These are phyloP conservation scores for Plectranthus barbatus DNA, from an alignment of 257 asterid species.

Conservation along the genomic window DNA sequence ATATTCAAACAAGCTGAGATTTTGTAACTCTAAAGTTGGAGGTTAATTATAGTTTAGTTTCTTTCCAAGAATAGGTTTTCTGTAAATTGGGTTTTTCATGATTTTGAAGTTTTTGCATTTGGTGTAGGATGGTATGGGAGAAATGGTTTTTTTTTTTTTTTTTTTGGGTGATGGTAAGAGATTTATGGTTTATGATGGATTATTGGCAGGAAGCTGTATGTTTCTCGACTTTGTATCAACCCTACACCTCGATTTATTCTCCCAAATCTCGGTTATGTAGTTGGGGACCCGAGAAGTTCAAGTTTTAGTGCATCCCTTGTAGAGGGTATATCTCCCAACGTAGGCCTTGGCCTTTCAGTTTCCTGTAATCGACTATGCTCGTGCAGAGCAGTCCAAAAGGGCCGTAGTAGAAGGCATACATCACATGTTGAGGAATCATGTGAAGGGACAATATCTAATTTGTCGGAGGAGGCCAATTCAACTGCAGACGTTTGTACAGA, in stretches of 20 bases:
- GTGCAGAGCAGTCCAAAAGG: slow-evolving; percentile 22
- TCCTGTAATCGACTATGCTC: slow-evolving; percentile 19
- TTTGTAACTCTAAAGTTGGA: neutral
- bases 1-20: neutral
- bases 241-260: slow-evolving; percentile 11
- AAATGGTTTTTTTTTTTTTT: neutral
- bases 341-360: slow-evolving; percentile 19
- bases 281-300: slow-evolving; percentile 18
- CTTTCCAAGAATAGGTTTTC: neutral
- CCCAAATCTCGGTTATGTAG: slow-evolving; percentile 18
- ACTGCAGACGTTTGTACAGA: slow-evolving; percentile 14
- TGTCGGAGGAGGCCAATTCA: slow-evolving; percentile 14
- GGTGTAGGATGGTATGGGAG: neutral
- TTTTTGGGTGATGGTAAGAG: neutral
- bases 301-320: slow-evolving; percentile 13
- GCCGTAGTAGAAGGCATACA: slow-evolving; percentile 11
- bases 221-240: slow-evolving; percentile 28
- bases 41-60: neutral
- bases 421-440: slow-evolving; percentile 22
- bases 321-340: slow-evolving; percentile 23
- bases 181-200: slow-evolving; percentile 12
- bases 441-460: slow-evolving; percentile 13
- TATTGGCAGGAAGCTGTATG: slow-evolving; percentile 43
- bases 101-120: neutral
- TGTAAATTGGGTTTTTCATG: slow-evolving; percentile 1